These are phyloP conservation scores for Scorias spongiosa DNA, from an alignment of 2,329 filamentous ascomycete species.

Conservation along the genomic window DNA sequence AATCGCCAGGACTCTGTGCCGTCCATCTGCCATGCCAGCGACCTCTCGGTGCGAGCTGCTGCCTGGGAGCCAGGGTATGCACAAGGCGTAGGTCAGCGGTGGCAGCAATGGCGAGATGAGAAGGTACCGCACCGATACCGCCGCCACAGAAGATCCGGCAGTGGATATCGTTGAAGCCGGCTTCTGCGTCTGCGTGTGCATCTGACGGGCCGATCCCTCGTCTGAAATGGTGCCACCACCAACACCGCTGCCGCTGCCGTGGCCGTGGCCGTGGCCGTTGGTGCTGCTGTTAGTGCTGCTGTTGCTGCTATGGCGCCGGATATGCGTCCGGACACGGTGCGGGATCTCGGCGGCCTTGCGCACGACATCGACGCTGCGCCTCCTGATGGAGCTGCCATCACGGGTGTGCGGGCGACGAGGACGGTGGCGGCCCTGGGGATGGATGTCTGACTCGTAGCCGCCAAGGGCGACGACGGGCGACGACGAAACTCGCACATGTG, in stretches of 20 bases:
- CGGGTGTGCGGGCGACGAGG: constrained; percentile 24
- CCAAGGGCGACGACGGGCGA: constrained; percentile 24
- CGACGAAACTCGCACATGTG: constrained; percentile 3
- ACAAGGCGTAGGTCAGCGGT: constrained; percentile 24
- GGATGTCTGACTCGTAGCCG: constrained; percentile 31
- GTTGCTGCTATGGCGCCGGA: constrained; percentile 9
- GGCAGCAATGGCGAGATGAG: constrained; percentile 33
- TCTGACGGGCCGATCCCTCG: neutral
- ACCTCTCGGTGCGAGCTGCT: constrained; percentile 8
- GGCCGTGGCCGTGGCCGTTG: constrained; percentile 7
- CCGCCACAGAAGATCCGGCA: neutral
- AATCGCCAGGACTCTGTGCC: constrained; percentile 48
- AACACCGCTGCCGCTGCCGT: constrained; percentile 17
- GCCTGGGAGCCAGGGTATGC: constrained; percentile 13
- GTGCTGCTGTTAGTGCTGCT: constrained; percentile 1
- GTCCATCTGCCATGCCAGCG: constrained; percentile 34
- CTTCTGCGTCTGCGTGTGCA: neutral
- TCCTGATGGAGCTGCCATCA: constrained; percentile 14
- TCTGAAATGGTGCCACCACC: constrained; percentile 9
- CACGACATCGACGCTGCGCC: constrained; percentile 20
- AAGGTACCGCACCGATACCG: constrained; percentile 23
- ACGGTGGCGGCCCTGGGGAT: constrained; percentile 20
- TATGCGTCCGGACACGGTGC: constrained; percentile 15
- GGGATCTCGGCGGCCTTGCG: constrained; percentile 27
- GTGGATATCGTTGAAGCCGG: neutral